These are phyloP conservation scores for Aspergillus baeticus DNA, from an alignment of 495 filamentous ascomycete species.

Conservation along the genomic window DNA sequence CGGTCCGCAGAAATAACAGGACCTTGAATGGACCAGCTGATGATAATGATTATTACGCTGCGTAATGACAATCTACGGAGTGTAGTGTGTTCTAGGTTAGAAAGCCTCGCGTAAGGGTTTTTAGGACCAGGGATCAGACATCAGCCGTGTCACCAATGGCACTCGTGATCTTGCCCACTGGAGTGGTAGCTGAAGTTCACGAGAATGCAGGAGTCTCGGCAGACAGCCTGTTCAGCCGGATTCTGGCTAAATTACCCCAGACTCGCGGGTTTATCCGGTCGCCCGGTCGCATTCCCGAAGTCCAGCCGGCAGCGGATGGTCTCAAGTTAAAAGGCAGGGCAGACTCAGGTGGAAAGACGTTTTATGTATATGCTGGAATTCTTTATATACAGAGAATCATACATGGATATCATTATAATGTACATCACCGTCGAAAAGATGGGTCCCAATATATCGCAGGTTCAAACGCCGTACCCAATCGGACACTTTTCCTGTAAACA, in stretches of 20 bases:
- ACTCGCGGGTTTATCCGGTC: conserved; percentile 8
- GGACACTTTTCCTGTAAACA: conserved; percentile 8
- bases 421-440: background rate
- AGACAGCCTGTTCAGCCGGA: background rate
- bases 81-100: too few relatives aligned
- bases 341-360: too few relatives aligned
- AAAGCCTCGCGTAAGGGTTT: too few relatives aligned
- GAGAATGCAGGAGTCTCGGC: background rate
- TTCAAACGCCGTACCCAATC: conserved; percentile 10
- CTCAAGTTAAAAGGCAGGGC: too few relatives aligned
- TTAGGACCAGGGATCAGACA: too few relatives aligned
- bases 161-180: too few relatives aligned
- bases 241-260: conserved; percentile 24
- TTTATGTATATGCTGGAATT: background rate
- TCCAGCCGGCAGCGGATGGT: background rate
- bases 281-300: background rate
- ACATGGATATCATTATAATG: conserved; percentile 7
- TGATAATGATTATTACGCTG: too few relatives aligned
- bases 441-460: background rate
- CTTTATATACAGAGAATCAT: background rate
- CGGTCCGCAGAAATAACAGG: too few relatives aligned
- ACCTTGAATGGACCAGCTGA: too few relatives aligned
- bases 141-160: too few relatives aligned
- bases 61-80: too few relatives aligned
- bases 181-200: too few relatives aligned